Base-by-base conservation (phyloP, 805 yeast species). In the Debaryomyces maramus region DNA sequence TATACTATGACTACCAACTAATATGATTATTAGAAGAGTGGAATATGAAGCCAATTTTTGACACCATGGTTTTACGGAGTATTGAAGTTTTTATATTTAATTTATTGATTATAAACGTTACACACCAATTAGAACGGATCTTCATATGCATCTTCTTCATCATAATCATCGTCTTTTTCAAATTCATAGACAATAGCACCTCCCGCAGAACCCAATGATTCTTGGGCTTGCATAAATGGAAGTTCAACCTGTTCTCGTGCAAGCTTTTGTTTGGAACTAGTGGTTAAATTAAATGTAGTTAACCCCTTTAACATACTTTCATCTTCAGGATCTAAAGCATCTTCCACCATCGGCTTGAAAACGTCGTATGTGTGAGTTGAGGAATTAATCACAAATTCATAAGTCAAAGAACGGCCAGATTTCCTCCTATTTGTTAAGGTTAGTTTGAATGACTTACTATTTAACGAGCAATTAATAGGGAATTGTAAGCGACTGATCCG, bases 111-210 rank as follows among this genome's bases (percentile, higher is more conserved):
- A n/a, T n/a, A n/a, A n/a, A n/a, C n/a, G n/a, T n/a, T n/a, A n/a
- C n/a, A n/a, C n/a, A n/a, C n/a, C n/a, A 16, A 15, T 61, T 62
- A 89, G 55, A 88, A 89, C 5, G 98, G 98, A 56, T 91, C 98
- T 58, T 91, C 99, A 55, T 83, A 91, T 0, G 98, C 97, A 62
- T 91, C 99, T 52, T 93, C 98, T 60, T 91, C 99, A 56, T 91
- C 99, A 56, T 90, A 91, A 61, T 91, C 99, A 59, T 91, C 99
- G 60, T 91, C 98, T 56, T 90, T 88, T 54, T 93, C 98, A 58
- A 82, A 93, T 56, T 93, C 93, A 56, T 91, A 91, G 3, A 91
- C 95, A 50, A 93, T 90, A 1, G 99, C 97, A 14, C 98, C 97
- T 39, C 96, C 96, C 14, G 57, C 50, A 2, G 69, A 56, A 0